Evolutionary conservation across 768 basidiomycete genomes (phyloP).

Genomic region (Sarcodon sp.): DNA sequence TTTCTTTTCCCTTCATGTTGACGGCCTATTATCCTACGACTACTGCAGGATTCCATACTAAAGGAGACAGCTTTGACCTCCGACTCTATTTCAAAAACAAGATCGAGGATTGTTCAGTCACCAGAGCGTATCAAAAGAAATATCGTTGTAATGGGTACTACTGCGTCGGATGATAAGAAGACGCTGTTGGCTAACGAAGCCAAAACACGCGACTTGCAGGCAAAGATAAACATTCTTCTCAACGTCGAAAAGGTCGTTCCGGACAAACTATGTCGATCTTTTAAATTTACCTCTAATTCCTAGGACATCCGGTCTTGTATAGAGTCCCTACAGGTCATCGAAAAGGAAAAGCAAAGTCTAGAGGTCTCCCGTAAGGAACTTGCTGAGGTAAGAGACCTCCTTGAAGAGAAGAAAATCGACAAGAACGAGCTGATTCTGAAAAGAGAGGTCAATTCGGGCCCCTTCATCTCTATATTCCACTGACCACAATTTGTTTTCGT

Average conservation of each 20-base stretch:
- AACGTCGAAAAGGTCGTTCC: constrained; percentile 59
- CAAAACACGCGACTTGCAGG: constrained; percentile 67
- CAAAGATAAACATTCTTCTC: constrained; percentile 56
- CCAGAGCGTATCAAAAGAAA: constrained; percentile 82
- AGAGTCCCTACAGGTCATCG: constrained; percentile 66
- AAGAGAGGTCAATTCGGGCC: constrained; percentile 39
- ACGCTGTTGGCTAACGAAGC: constrained; percentile 50
- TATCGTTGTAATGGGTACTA: constrained; percentile 63
- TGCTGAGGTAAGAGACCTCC: constrained; percentile 50
- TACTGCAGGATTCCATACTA: not conserved
- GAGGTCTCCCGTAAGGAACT: constrained; percentile 56
- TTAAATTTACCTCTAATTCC: not conserved
- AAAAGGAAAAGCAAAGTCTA: constrained; percentile 52
- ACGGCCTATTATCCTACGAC: not conserved
- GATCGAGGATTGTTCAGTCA: constrained; percentile 77
- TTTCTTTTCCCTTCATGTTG: not conserved
- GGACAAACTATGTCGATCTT: not conserved
- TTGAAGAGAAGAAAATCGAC: constrained; percentile 67
- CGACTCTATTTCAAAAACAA: constrained; percentile 18
- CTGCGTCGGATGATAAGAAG: constrained; percentile 59
- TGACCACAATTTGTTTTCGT: not conserved
- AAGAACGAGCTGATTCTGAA: constrained; percentile 52
- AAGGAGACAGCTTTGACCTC: not conserved
- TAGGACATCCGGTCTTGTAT: constrained; percentile 63
- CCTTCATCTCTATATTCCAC: not conserved